Evolutionary conservation across 148 eudicot species (phyloP).

Genomic region (Chenopodium berlandieri): DNA sequence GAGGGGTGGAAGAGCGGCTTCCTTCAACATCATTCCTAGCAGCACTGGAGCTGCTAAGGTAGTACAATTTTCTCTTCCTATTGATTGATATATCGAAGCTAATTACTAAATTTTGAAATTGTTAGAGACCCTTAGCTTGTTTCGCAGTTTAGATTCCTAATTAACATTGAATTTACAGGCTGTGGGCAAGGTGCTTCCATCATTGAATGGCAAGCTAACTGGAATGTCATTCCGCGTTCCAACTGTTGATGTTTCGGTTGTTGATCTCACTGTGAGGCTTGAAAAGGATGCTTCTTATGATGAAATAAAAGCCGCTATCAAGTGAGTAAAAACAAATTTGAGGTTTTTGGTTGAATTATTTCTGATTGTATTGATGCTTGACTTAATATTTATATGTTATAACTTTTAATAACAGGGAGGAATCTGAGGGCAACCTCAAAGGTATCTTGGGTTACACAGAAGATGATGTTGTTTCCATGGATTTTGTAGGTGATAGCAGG

Average conservation of each 20-base stretch:
- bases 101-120: too few species aligned
- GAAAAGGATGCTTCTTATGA: conserved; percentile 61
- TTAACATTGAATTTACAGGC: conserved; percentile 32
- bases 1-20: conserved; percentile 84
- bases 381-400: neutral
- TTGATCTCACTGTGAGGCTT: conserved; percentile 67
- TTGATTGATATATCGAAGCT: neutral
- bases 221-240: conserved; percentile 82
- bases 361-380: neutral
- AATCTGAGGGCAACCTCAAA: conserved; percentile 57
- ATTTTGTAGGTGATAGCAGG: conserved; percentile 64
- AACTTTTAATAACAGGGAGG: conserved; percentile 42
- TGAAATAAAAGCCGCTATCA: conserved; percentile 62
- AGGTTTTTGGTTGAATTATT: neutral
- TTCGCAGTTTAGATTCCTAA: too few species aligned
- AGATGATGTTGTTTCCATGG: conserved; percentile 71
- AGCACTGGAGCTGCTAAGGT: conserved; percentile 89
- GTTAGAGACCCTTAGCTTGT: neutral
- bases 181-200: conserved; percentile 74
- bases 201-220: conserved; percentile 66
- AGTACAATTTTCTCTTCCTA: neutral
- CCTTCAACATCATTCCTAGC: conserved; percentile 77
- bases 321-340: conserved; percentile 27
- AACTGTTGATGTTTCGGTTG: conserved; percentile 72
- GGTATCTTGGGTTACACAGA: conserved; percentile 71